Base-by-base conservation (phyloP, 2,329 filamentous ascomycete genomes). In the Achaetomium macrosporum region DNA sequence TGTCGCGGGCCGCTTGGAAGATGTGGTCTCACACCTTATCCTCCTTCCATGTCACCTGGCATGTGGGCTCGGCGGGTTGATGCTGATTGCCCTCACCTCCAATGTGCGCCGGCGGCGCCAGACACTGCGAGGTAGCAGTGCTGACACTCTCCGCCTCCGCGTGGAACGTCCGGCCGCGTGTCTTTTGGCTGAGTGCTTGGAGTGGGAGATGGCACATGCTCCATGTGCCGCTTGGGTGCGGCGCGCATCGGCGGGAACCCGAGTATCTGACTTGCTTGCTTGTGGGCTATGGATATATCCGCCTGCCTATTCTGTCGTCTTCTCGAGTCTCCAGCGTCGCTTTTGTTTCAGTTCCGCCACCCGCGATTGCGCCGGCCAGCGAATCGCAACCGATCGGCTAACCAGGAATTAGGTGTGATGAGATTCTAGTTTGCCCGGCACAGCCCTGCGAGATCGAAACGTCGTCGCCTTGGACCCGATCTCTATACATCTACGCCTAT, bases 281-380 rank as follows among this genome's bases (percentile, higher is more conserved):
- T 25, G 11, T 12, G n/a, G 29, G 11, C 13, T 17, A 30, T 20
- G 19, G 16, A 31, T 43, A 40, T 47, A 48, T 15, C 50, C 47
- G 48, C 47, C 43, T 53, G 47, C 37, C 52, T 57, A 16, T 57
- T 51, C 43, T 29, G 45, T 49, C 46, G 19, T 16, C 13, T 37
- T 33, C 4, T 35, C 20, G 37, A 25, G 43, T 41, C 48, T 42
- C 46, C 54, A 57, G 45, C 51, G 42, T 55, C 49, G 57, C 30
- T 41, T 53, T 57, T 57, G 52, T 59, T 57, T 57, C 54, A 57
- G 41, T 53, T 46, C 42, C 52, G 50, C 53, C 53, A 45, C 50
- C 47, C 48, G 55, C 50, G 42, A 36, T 52, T 30, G 16, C 40
- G 47, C 47, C 42, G 42, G 39, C 25, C 17, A 53, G 41, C 42